Evolutionary conservation across 768 basidiomycete genomes (phyloP).

Genomic region (Phaffia tasmanica): DNA sequence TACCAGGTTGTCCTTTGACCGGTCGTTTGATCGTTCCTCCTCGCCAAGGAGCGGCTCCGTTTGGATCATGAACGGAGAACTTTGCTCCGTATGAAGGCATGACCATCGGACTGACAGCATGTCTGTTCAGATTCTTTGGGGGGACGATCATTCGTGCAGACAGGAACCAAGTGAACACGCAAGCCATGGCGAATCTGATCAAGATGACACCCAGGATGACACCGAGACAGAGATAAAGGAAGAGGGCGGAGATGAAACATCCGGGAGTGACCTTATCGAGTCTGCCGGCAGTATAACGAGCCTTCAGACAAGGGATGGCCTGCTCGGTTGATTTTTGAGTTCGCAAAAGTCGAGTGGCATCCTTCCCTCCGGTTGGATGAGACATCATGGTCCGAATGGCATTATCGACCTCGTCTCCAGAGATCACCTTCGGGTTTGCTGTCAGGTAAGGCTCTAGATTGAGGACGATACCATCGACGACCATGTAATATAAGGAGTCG

Average conservation of each 20-base stretch:
- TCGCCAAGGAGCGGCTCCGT: conserved; percentile 92
- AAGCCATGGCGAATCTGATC: conserved; percentile 89
- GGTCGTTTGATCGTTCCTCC: conserved; percentile 30
- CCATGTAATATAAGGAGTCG: conserved; percentile 59
- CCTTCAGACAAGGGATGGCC: conserved; percentile 65
- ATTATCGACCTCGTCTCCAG: conserved; percentile 65
- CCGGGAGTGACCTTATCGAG: conserved; percentile 96
- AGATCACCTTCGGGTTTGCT: conserved; percentile 56
- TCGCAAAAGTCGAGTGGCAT: conserved; percentile 79
- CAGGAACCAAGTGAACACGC: conserved; percentile 92
- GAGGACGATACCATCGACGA: conserved; percentile 85
- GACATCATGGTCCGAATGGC: conserved; percentile 67
- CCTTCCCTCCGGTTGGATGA: conserved; percentile 56
- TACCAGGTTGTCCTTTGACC: not conserved
- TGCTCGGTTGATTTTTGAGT: conserved; percentile 54
- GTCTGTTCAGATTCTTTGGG: conserved; percentile 62
- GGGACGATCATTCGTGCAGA: conserved; percentile 69
- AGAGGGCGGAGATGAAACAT: conserved; percentile 77
- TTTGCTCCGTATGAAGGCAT: conserved; percentile 87
- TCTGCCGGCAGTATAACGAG: conserved; percentile 83
- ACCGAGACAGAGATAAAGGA: conserved; percentile 80
- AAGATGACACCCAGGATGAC: conserved; percentile 84
- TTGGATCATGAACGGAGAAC: conserved; percentile 75
- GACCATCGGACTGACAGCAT: conserved; percentile 85
- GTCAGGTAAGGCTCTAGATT: conserved; percentile 79